Percentiles rank a stretch among this genome's conserved stretches.
Evolutionary conservation across 768 basidiomycete genomes (phyloP).

Genomic region (Nidularia pulvinata): DNA sequence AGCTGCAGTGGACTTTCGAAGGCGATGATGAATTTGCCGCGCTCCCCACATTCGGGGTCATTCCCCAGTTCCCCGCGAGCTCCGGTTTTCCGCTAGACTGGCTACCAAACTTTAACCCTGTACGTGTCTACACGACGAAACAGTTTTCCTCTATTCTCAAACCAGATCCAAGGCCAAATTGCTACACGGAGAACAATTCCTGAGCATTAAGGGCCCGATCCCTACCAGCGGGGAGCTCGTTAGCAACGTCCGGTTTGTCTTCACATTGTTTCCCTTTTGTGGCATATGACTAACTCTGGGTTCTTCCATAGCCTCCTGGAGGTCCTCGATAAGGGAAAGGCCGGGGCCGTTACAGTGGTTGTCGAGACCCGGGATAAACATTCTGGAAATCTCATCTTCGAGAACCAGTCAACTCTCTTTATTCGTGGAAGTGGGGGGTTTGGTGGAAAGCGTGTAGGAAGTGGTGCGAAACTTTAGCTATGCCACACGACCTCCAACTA

Average conservation of each 20-base stretch:
- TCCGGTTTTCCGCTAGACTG: slow-evolving; percentile 73
- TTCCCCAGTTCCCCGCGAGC: slow-evolving; percentile 86
- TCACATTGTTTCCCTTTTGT: neutral
- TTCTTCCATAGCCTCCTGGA: slow-evolving; percentile 57
- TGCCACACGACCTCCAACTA: neutral
- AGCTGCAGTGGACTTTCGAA: slow-evolving; percentile 92
- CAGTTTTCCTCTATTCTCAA: neutral
- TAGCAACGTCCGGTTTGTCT: slow-evolving; percentile 64
- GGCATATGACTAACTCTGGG: neutral
- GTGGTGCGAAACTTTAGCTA: slow-evolving; percentile 43
- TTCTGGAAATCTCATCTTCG: slow-evolving; percentile 82
- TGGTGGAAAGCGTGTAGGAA: slow-evolving; percentile 85
- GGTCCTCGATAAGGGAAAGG: slow-evolving; percentile 91
- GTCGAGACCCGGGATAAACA: slow-evolving; percentile 80
- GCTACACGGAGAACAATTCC: slow-evolving; percentile 97
- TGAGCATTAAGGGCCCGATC: slow-evolving; percentile 84
- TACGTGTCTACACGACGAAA: slow-evolving; percentile 17
- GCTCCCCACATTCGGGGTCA: slow-evolving; percentile 93
- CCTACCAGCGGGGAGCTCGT: slow-evolving; percentile 84
- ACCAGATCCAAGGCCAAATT: slow-evolving; percentile 71
- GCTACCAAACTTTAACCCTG: slow-evolving; percentile 95
- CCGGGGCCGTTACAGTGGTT: slow-evolving; percentile 82
- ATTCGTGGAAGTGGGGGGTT: slow-evolving; percentile 96
- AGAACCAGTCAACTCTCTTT: slow-evolving; percentile 91
- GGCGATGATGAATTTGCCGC: slow-evolving; percentile 83